Percentiles rank a stretch among this genome's conserved stretches.
These are phyloP conservation scores for Penicillium sp. DNA, from an alignment of 2,329 filamentous ascomycete genomes.

Conservation along the genomic window DNA sequence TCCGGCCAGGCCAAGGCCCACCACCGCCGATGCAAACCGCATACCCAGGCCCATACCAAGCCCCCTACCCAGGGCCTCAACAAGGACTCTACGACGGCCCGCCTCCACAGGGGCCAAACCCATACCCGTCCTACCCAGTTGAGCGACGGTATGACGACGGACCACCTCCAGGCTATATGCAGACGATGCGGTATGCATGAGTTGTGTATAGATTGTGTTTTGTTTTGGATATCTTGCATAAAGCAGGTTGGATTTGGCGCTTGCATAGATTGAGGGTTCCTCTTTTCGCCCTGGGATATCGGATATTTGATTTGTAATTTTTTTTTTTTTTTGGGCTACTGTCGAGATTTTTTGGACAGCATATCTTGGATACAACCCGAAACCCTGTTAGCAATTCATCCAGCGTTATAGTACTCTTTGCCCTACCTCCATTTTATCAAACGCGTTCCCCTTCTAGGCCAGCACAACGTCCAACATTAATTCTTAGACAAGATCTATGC, in stretches of 20 bases:
- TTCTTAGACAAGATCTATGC: too few species aligned
- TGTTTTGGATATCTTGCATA: constrained; percentile 8
- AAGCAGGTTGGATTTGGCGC: constrained; percentile 1
- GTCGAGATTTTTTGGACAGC: not conserved
- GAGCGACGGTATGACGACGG: constrained; percentile 17
- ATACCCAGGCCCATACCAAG: constrained; percentile 30
- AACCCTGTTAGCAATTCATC: not conserved
- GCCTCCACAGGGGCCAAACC: constrained; percentile 4
- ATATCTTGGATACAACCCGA: not conserved
- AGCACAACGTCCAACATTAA: not conserved
- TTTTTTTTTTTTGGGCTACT: not conserved
- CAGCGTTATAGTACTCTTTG: not conserved
- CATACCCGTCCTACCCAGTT: constrained; percentile 15
- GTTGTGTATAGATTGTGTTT: constrained; percentile 19
- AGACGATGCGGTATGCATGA: constrained; percentile 31
- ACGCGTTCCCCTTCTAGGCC: not conserved
- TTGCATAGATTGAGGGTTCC: not conserved
- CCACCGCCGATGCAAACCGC: constrained; percentile 4
- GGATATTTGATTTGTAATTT: not conserved
- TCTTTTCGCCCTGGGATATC: not conserved
- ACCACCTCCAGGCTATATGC: constrained; percentile 19
- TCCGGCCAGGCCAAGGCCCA: constrained; percentile 3
- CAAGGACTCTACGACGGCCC: constrained; percentile 9
- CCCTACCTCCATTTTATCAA: not conserved
- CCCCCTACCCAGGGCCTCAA: constrained; percentile 25